Percentiles rank a stretch among this genome's conserved stretches.
These are phyloP conservation scores for Bidens hawaiensis DNA, from an alignment of 140 eudicot species.

Conservation along the genomic window DNA sequence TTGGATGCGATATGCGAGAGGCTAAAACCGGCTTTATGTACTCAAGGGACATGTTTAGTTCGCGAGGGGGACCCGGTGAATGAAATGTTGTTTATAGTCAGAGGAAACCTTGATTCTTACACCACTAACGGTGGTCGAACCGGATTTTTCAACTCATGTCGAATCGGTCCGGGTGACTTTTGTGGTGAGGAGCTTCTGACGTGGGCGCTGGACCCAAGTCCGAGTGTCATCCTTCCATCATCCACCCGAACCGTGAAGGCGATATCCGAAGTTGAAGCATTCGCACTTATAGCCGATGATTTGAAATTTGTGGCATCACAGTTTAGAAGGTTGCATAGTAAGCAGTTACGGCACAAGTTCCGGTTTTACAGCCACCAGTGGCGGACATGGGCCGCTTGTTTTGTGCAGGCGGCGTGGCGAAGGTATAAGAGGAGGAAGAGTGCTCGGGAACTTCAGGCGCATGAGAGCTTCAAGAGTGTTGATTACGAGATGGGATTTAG, in stretches of 20 bases:
- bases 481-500: conserved; percentile 25
- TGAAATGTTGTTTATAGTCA: conserved; percentile 79
- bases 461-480: conserved; percentile 37
- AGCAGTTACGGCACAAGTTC: conserved; percentile 81
- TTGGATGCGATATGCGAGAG: conserved; percentile 92
- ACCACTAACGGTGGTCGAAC: conserved; percentile 93
- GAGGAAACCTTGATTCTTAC: conserved; percentile 85
- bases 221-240: conserved; percentile 74
- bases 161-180: conserved; percentile 88
- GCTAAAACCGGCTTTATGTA: conserved; percentile 76
- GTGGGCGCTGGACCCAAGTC: conserved; percentile 90
- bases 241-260: conserved; percentile 93
- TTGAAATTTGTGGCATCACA: conserved; percentile 82
- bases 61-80: conserved; percentile 96
- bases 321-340: conserved; percentile 71
- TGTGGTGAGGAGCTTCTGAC: conserved; percentile 93
- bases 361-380: conserved; percentile 93
- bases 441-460: conserved; percentile 41
- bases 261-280: conserved; percentile 83
- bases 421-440: conserved; percentile 50
- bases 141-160: conserved; percentile 78
- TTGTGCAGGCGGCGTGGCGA: conserved; percentile 85
- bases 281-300: conserved; percentile 79
- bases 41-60: conserved; percentile 69
- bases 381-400: conserved; percentile 93